Evolutionary conservation across 352 stramenopile genomes (phyloP), one percentile per base, ranked within the genome.

Genomic region (Pythium aristosporum): DNA sequence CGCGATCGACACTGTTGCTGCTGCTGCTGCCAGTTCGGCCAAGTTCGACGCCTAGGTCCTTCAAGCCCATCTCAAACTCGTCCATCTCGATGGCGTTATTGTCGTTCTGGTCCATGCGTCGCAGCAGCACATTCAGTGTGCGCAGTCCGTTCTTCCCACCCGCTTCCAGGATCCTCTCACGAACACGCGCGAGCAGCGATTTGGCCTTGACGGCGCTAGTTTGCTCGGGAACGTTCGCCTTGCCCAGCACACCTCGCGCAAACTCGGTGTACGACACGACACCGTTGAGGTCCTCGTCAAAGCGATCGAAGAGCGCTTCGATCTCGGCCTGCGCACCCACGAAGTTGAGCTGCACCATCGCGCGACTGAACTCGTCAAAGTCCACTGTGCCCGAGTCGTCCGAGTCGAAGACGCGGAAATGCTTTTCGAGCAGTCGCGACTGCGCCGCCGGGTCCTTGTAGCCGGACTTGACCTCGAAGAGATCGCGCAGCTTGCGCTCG

Each of bases 271-370:
- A 97, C 16, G 83, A 85, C 39, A 97, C 65, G 12, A 82, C 74
- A 1, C 88, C 86, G 54, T 88, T 80, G 5, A 92, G 72, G 51
- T 97, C 85, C 48, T 86, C 77, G 52, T 97, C 89, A 50, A 96
- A 96, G 39, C 87, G 83, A 53, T 97, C 88, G 34, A 97, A 97
- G 16, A 97, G 77, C 25, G 77, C 81, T 42, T 96, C 83, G 13
- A 90, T 71, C 64, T 95, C 88, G 15, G 84, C 79, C 65, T 96
- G 89, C 25, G 92, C 88, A 23, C 90, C 89, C 8, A 97, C 80
- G 57, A 97, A 95, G 63, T 97, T 96, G 54, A 97, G 77, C 36
- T 76, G 79, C 43, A 89, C 63, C 82, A 96, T 94, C 3, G 86
- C 89, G 32, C 84, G 80, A 48, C 76, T 85, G 58, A 96, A 97